Base-by-base conservation (phyloP, 768 basidiomycete genomes). In the Heimioporus sp. region DNA sequence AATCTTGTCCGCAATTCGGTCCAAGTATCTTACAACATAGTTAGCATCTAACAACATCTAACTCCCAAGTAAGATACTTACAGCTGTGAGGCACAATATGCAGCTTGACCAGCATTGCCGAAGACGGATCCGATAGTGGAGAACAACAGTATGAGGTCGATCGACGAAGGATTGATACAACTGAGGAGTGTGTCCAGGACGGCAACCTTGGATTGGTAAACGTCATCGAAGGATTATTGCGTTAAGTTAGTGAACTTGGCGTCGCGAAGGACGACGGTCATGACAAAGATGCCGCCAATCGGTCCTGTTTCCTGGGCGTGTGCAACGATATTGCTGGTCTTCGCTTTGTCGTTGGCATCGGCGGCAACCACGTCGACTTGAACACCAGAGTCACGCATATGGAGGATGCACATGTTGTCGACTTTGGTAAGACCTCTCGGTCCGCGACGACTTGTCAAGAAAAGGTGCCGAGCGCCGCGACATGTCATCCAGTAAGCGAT, bases 201-300 rank as follows among this genome's bases (percentile, higher is more conserved):
- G 13, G 56, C 42, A 6, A 61, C 60, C 43, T 61, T 61, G 37
- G 60, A 62, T 6, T 55, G 60, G 46, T 62, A 62, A 17, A 61
- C 60, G 2, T 62, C 53, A 5, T 61, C 60, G 21, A 72, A 71
- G 3, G 63, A 61, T 21, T 71, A 41, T 21, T 69, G 67, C 8
- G 70, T 69, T 21, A 71, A 51, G 53, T 68, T 68, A 19, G 66
- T 65, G 39, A 71, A 71, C 17, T 63, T 65, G 32, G 57, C 63
- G 41, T 71, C 69, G 10, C 65, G 66, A 39, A 71, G 70, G 21
- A 71, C 68, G 20, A 69, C 63, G 1, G 69, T 67, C 69, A 71
- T 71, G 41, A 71, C 57, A 36, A 71, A 62, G 45, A 68, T 49
- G 28, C 69, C 69, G 38, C 69, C 69, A 20, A 71, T 62, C 2